Base-by-base conservation (phyloP, 192 early-diverging fungal species). In the Linnemannia zychae region DNA sequence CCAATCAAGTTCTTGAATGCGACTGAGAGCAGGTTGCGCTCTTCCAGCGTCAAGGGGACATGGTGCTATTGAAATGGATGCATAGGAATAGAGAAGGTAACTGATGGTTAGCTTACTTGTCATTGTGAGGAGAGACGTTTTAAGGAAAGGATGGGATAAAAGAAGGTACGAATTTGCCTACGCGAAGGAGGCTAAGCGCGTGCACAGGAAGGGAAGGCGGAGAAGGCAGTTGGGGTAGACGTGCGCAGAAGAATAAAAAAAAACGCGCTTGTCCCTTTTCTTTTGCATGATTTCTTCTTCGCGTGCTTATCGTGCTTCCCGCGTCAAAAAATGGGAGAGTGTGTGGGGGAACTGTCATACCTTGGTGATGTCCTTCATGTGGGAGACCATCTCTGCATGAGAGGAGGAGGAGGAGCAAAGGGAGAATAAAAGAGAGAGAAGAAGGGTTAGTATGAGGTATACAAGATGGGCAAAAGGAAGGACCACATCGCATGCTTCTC, bases 1-100 rank as follows among this genome's bases (percentile, higher is more conserved):
- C 97, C 98, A 82, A 98, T 98, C 36, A 97, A 94, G 91, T 99
- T 99, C 94, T 99, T 99, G 93, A 98, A 99, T 67, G 98, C 98
- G 66, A 99, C 97, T 40, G 96, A 97, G 66, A 99, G 92, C 76
- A 99, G 91, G 90, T 99, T 99, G 83, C 98, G 96, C 90, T 99
- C 98, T 91, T 99, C 98, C 70, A 99, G 95, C 20, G 97, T 94
- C 82, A 98, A 93, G 87, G 97, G 96, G 77, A 96, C 93, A 82
- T 90, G 91, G 49, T 95, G 85, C 93, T 94, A 44, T 65, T 18
- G 49, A 44, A 78, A 44, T 22, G 9, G 4, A 17, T 16, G 44
- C 20, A n/a, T 49, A 38, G 50, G 40, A 44, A 44, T 6, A 44
- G 9, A 6, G 40, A 44, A 44, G 40, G 7, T 13, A 11, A 34